These are phyloP conservation scores for Musa itinerans DNA, from an alignment of 176 grass and related monocot species.

Conservation along the genomic window DNA sequence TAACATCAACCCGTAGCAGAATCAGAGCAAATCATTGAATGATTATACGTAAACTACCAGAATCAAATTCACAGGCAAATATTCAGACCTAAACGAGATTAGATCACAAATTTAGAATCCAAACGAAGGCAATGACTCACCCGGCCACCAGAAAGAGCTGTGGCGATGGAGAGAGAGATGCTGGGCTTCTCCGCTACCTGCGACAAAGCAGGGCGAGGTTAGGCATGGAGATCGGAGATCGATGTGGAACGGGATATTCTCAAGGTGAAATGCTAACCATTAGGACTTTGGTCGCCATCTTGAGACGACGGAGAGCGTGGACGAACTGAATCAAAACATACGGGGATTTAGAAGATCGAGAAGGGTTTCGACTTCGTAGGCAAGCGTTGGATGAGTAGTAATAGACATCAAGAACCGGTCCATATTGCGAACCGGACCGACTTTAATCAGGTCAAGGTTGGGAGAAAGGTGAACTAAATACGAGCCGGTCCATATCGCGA, in stretches of 20 bases:
- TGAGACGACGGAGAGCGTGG: neutral
- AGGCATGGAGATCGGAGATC: neutral
- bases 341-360: neutral
- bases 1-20: neutral
- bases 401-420: no score
- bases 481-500: no score
- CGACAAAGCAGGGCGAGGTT: slow-evolving; percentile 2
- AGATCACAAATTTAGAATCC: neutral
- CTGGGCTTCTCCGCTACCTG: slow-evolving; percentile 98
- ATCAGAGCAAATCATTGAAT: neutral
- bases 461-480: no score
- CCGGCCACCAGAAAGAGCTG: slow-evolving; percentile 57
- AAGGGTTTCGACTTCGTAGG: no score
- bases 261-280: slow-evolving; percentile 38
- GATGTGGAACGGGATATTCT: neutral
- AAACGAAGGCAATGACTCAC: slow-evolving; percentile 19
- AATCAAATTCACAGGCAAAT: no score
- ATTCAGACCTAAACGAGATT: no score
- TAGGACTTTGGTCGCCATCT: slow-evolving; percentile 73
- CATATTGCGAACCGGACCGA: no score
- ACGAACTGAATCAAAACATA: neutral
- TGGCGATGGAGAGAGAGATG: slow-evolving; percentile 83
- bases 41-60: no score
- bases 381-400: no score
- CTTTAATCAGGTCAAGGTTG: no score